These are phyloP conservation scores for Gryganskiella cystojenkinii DNA, from an alignment of 192 early-diverging fungal genomes.

Conservation along the genomic window DNA sequence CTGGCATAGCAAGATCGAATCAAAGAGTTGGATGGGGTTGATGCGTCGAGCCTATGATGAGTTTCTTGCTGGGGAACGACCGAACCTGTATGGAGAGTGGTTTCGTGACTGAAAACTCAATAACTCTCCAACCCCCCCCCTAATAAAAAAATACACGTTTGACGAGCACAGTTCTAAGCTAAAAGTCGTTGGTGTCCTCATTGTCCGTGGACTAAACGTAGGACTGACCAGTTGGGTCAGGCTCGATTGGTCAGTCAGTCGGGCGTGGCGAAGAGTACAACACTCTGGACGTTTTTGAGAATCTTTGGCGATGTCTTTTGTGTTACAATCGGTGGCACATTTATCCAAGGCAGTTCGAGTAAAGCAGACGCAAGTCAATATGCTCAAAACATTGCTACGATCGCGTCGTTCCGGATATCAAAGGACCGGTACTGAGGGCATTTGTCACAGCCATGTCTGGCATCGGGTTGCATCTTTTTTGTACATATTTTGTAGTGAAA, in stretches of 20 bases:
- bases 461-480: no score
- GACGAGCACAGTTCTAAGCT: slow-evolving; percentile 21
- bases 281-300: slow-evolving; percentile 53
- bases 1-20: slow-evolving; percentile 23
- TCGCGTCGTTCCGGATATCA: slow-evolving; percentile 39
- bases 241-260: slow-evolving; percentile 14
- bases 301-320: slow-evolving; percentile 60
- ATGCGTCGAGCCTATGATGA: slow-evolving; percentile 42
- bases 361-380: slow-evolving; percentile 10
- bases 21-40: slow-evolving; percentile 47
- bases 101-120: background rate
- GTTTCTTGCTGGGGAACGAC: slow-evolving; percentile 29
- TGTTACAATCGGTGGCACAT: slow-evolving; percentile 64
- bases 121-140: no score
- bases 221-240: slow-evolving; percentile 10
- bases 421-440: slow-evolving; percentile 54
- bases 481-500: no score
- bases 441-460: no score
- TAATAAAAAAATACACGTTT: slow-evolving; percentile 10
- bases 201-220: slow-evolving; percentile 2
- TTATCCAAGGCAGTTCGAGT: slow-evolving; percentile 44
- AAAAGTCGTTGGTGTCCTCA: slow-evolving; percentile 5
- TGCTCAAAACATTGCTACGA: slow-evolving; percentile 22
- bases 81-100: slow-evolving; percentile 52
- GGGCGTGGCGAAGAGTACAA: slow-evolving; percentile 32